A percentile compares a stretch with the other conserved stretches of the same genome.
phyloP scores from a whole-genome alignment of 2,329 filamentous ascomycete species.

The Penicillium palitans region DNA sequence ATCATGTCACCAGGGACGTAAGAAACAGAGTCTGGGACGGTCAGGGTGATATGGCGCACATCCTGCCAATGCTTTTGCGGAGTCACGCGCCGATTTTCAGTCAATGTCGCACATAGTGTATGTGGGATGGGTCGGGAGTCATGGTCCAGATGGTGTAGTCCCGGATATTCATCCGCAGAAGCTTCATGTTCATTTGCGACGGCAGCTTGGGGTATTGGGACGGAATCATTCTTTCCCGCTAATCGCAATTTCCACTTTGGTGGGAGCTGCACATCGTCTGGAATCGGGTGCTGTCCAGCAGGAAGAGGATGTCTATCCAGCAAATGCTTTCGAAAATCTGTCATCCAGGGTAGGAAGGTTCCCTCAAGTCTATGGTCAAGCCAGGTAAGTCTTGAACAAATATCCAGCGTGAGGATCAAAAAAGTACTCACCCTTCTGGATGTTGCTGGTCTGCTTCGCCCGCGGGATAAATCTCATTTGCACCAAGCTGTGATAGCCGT shows the following conservation, averaged over 20 bases:
- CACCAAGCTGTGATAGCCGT: constrained; percentile 79
- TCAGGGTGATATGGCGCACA: constrained; percentile 75
- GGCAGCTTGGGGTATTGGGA: not conserved
- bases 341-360: constrained; percentile 75
- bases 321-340: constrained; percentile 66
- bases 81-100: constrained; percentile 71
- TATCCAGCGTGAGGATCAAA: not conserved
- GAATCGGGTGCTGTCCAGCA: constrained; percentile 66
- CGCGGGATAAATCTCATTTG: constrained; percentile 69
- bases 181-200: constrained; percentile 5
- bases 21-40: constrained; percentile 42
- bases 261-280: constrained; percentile 70
- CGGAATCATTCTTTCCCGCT: constrained; percentile 2
- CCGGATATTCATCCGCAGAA: constrained; percentile 20
- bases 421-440: constrained; percentile 72
- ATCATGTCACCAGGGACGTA: constrained; percentile 76
- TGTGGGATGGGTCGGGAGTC: constrained; percentile 60
- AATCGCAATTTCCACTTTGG: constrained; percentile 66
- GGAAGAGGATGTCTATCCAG: constrained; percentile 69
- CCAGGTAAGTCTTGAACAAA: not conserved
- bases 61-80: constrained; percentile 85
- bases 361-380: constrained; percentile 67
- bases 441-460: constrained; percentile 94
- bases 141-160: constrained; percentile 34
- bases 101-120: constrained; percentile 59